Conservation (phyloP, 2,329 filamentous ascomycete species). For the Trichophyton rubrum region DNA sequence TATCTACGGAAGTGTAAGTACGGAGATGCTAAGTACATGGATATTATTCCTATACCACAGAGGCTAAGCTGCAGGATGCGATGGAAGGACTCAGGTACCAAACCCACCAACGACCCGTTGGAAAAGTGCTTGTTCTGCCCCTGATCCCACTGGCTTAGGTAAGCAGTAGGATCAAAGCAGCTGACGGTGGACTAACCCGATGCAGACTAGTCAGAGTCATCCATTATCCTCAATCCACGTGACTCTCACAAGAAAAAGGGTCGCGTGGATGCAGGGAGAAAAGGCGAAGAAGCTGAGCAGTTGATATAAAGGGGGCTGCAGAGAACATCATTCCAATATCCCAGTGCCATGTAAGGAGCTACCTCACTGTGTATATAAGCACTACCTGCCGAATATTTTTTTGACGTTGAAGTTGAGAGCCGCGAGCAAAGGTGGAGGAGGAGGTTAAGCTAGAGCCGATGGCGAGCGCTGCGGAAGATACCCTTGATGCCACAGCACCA, state of each 20-base stretch:
- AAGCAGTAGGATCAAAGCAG: too few relatives aligned
- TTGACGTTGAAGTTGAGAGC: neutral
- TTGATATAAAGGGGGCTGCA: neutral
- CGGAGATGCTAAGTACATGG: too few relatives aligned
- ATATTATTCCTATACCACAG: too few relatives aligned
- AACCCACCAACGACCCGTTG: too few relatives aligned
- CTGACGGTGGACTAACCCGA: too few relatives aligned
- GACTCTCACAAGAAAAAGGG: neutral
- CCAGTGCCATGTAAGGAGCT: too few relatives aligned
- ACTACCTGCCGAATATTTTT: neutral
- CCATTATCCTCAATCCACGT: too few relatives aligned
- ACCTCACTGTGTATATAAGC: neutral
- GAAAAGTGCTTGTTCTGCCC: too few relatives aligned
- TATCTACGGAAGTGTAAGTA: too few relatives aligned
- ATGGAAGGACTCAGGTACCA: too few relatives aligned
- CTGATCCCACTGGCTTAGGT: too few relatives aligned
- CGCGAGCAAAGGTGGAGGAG: conserved; percentile 3
- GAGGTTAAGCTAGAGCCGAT: conserved; percentile 16
- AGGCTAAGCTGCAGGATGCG: too few relatives aligned
- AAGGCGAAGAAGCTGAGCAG: neutral
- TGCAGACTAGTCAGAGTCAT: neutral
- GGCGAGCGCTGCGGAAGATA: conserved; percentile 9
- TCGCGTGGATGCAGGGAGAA: neutral
- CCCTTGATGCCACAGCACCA: conserved; percentile 19
- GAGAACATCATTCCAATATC: neutral